Conservation (phyloP, 495 filamentous ascomycete species). For the Eremomyces bilateralis region DNA sequence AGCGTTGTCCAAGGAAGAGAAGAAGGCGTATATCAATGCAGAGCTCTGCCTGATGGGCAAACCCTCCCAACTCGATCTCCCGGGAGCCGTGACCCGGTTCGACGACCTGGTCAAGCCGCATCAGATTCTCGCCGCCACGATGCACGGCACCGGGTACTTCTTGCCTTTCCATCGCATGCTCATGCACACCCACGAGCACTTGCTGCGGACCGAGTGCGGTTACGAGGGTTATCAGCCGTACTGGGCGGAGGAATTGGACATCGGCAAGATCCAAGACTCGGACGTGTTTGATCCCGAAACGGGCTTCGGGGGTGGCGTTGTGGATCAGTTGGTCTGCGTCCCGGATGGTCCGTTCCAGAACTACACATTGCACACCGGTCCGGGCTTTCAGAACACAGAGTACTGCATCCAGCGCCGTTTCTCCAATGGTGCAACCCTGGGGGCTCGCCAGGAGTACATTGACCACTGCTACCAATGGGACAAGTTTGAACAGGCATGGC, state of each 20-base stretch:
- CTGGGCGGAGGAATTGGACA: constrained; percentile 25
- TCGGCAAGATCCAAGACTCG: constrained; percentile 17
- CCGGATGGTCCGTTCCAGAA: constrained; percentile 23
- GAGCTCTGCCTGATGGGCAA: constrained; percentile 24
- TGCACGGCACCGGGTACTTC: constrained; percentile 16
- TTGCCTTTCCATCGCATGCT: constrained; percentile 18
- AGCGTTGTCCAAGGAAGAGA: no score
- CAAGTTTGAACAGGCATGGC: constrained; percentile 16
- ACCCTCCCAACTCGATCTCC: constrained; percentile 14
- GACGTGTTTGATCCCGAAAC: constrained; percentile 15
- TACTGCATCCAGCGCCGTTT: constrained; percentile 10
- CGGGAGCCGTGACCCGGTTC: constrained; percentile 18
- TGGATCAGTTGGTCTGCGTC: constrained; percentile 16
- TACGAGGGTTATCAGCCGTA: constrained; percentile 23
- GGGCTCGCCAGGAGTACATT: constrained; percentile 8
- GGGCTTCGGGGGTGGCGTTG: constrained; percentile 26
- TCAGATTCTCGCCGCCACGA: constrained; percentile 10
- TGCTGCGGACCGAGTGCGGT: constrained; percentile 17
- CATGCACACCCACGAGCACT: constrained; percentile 15
- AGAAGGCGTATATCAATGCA: constrained; percentile 22
- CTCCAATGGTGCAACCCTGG: constrained; percentile 13
- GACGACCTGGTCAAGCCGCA: constrained; percentile 25
- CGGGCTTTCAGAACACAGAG: constrained; percentile 8
- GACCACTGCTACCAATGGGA: constrained; percentile 15
- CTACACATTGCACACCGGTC: constrained; percentile 14